Evolutionary conservation across 2,329 filamentous ascomycete species (phyloP).

Genomic region (Aspergillaceae sp.): DNA sequence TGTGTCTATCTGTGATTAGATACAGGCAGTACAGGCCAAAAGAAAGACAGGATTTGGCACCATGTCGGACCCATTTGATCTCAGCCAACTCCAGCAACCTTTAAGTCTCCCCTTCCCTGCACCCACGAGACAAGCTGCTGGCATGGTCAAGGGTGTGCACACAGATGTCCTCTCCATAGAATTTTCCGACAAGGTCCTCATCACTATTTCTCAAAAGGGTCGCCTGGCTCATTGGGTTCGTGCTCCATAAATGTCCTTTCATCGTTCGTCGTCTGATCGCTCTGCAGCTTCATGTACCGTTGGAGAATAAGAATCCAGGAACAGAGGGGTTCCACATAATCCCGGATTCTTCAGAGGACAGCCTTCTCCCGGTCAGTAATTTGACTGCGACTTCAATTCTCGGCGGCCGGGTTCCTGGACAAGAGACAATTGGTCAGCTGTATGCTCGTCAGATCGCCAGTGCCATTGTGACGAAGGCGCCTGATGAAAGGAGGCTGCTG

Average conservation of each 20-base stretch:
- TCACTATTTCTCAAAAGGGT: conserved; percentile 81
- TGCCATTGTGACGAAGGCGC: conserved; percentile 61
- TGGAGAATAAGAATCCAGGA: conserved; percentile 27
- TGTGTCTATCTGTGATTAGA: neutral
- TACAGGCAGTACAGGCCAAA: neutral
- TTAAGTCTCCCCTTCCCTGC: conserved; percentile 58
- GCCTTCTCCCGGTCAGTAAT: conserved; percentile 65
- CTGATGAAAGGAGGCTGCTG: conserved; percentile 52
- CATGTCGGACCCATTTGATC: conserved; percentile 20
- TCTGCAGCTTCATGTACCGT: conserved; percentile 22
- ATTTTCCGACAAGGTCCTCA: conserved; percentile 83
- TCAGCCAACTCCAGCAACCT: conserved; percentile 32
- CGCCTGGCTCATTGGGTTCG: conserved; percentile 84
- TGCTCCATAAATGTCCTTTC: neutral
- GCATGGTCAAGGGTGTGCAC: conserved; percentile 55
- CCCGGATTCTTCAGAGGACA: conserved; percentile 40
- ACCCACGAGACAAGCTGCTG: conserved; percentile 50
- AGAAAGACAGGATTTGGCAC: neutral
- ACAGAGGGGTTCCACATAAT: conserved; percentile 32
- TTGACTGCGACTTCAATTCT: conserved; percentile 81
- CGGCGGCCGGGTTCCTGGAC: conserved; percentile 68
- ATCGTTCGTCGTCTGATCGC: conserved; percentile 3
- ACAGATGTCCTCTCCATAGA: conserved; percentile 66
- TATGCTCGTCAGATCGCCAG: conserved; percentile 85
- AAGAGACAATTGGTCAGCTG: conserved; percentile 78